Conservation (phyloP, 2,329 filamentous ascomycete genomes). For the Arthrobotrys iridis region DNA sequence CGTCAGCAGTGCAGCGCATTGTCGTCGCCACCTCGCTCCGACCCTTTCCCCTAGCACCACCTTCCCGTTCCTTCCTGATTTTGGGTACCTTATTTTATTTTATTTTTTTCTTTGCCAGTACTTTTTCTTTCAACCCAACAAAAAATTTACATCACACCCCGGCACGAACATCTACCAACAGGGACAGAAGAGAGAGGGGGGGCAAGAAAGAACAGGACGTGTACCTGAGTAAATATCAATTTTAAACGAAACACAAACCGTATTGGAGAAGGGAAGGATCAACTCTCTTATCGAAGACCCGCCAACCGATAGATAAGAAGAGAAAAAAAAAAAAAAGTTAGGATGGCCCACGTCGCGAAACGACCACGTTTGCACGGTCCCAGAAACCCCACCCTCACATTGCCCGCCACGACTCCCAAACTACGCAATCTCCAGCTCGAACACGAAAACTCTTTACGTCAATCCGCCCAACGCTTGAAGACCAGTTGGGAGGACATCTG, state of each 20-base stretch:
- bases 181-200: not conserved
- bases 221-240: not conserved
- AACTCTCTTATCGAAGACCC: not conserved
- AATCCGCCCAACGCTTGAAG: constrained; percentile 77
- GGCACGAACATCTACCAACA: not conserved
- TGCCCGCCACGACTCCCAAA: constrained; percentile 45
- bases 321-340: constrained; percentile 21
- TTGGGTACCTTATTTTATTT: constrained; percentile 52
- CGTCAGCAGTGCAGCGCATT: constrained; percentile 43
- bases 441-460: constrained; percentile 70
- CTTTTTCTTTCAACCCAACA: constrained; percentile 15
- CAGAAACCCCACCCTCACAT: constrained; percentile 44
- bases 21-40: constrained; percentile 34
- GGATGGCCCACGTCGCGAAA: constrained; percentile 48
- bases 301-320: not conserved
- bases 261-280: too few species aligned
- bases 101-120: constrained; percentile 30
- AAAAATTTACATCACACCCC: not conserved
- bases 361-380: constrained; percentile 46
- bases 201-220: too few species aligned
- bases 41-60: constrained; percentile 33
- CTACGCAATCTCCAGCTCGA: constrained; percentile 59
- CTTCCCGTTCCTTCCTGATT: constrained; percentile 15
- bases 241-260: not conserved
- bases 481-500: constrained; percentile 89